Base-by-base conservation (phyloP, 1,139 yeast species). In the Zhuliangozyma parablackwelliae region DNA sequence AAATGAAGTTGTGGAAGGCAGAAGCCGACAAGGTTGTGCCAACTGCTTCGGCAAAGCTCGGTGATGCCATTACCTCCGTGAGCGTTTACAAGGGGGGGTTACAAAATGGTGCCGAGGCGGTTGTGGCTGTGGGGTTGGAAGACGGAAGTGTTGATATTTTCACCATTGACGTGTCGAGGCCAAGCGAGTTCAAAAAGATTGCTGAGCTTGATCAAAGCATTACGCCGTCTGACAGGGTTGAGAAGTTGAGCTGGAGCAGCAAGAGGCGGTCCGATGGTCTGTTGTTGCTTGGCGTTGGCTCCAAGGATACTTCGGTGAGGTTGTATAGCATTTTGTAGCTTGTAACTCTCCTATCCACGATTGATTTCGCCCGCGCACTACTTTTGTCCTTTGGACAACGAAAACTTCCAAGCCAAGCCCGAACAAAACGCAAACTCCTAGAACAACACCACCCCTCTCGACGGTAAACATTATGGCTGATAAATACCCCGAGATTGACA, bases 401-500 rank as follows among this genome's bases (percentile, higher is more conserved):
- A 23, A 23, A 23, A 3, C 3, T 7, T 5, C 24, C 24, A 23
- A 23, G 24, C 24, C 24, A 23, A 23, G 24, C 24, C 24, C 4
- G 24, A 23, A 23, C 24, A 9, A 23, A 23, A 23, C 24, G 24
- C 9, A 3, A 7, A 23, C n/a, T n/a, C n/a, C n/a, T n/a, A n/a
- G n/a, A 23, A 23, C 16, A 16, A 16, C 16, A 16, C 16, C 16
- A 16, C 26, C 26, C 26, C 26, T 10, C 5, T 24, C n/a, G 3
- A 9, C 26, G 26, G n/a, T 10, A 24, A 9, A 9, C 26, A 16
- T 13, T 34, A 86, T 86, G 95, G 82, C 92, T 50, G 90, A 86
- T 51, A 85, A 85, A 60, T 90, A 83, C 61, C 96, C 96, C 32
- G 87, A 87, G 43, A 73, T 89, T 50, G 90, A 83, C 41, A 72